Evolutionary conservation across 805 yeast species (phyloP).

Genomic region (Ogataea corticis): DNA sequence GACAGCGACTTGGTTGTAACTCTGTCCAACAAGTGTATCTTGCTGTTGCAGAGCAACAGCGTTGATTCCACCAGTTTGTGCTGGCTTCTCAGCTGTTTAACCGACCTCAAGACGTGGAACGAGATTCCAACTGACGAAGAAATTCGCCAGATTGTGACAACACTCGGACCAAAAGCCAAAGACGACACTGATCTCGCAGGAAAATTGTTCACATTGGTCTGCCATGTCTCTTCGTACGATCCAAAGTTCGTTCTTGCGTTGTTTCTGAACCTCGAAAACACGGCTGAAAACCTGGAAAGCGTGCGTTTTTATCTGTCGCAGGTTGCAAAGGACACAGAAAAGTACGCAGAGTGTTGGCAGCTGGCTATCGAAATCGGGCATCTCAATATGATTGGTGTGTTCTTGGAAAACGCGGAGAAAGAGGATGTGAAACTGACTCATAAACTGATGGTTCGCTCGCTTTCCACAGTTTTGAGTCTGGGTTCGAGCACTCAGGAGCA

Average conservation of each 20-base stretch:
- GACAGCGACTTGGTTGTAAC: neutral
- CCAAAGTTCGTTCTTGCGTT: conserved; percentile 24
- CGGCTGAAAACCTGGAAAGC: neutral
- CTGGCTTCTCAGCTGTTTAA: conserved; percentile 16
- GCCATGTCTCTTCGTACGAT: conserved; percentile 13
- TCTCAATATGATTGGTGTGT: conserved; percentile 8
- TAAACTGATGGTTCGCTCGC: conserved; percentile 31
- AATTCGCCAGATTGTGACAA: conserved; percentile 13
- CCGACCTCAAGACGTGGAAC: conserved; percentile 13
- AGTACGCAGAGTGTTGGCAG: conserved; percentile 15
- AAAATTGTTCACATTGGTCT: conserved; percentile 19
- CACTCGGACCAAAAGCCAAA: conserved; percentile 6
- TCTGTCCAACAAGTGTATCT: neutral
- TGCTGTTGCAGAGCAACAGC: neutral
- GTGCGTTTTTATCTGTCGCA: conserved; percentile 10
- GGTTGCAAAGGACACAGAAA: no score
- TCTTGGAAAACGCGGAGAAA: conserved; percentile 4
- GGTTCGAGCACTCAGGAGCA: neutral
- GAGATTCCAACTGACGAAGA: neutral
- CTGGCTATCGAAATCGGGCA: conserved; percentile 1
- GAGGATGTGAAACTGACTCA: conserved; percentile 7
- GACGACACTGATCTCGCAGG: conserved; percentile 8
- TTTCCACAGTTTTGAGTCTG: conserved; percentile 29
- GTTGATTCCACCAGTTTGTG: conserved; percentile 9
- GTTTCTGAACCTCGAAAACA: conserved; percentile 19